Evolutionary conservation across 139 green algal genomes (phyloP).

Genomic region (Eudorina sp.): DNA sequence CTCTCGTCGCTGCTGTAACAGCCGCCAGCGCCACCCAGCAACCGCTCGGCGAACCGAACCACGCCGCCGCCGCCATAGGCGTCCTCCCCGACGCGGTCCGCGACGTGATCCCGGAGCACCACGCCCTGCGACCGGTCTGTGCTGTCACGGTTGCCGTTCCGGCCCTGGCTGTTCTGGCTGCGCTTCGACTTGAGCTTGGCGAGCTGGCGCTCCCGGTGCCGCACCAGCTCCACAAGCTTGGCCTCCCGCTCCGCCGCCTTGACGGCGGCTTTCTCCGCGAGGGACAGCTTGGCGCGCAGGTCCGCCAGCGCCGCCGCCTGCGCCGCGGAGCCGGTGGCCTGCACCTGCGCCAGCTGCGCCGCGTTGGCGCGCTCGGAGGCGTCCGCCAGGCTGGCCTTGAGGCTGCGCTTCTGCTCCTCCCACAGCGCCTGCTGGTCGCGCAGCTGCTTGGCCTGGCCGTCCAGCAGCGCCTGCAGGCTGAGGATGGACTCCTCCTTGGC

Average conservation of each 20-base stretch:
- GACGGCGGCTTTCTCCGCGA: not conserved
- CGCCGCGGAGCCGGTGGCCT: not conserved
- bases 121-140: too few relatives aligned
- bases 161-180: not conserved
- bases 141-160: not conserved
- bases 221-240: not conserved
- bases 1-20: not conserved
- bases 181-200: slow-evolving; percentile 10
- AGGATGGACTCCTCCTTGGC: slow-evolving; percentile 54
- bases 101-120: not conserved
- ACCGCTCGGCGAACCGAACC: not conserved
- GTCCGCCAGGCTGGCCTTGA: slow-evolving; percentile 37
- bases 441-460: slow-evolving; percentile 3
- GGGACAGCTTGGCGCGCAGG: not conserved
- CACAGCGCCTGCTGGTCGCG: slow-evolving; percentile 32
- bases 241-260: not conserved
- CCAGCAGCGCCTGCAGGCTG: slow-evolving; percentile 57
- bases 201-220: slow-evolving; percentile 24
- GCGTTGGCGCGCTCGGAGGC: not conserved
- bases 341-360: not conserved
- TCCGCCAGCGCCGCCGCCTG: not conserved
- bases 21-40: not conserved
- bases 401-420: slow-evolving; percentile 42
- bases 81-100: not conserved
- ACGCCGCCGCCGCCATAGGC: not conserved